These are phyloP conservation scores for Sordariomycetes sp. DNA, from an alignment of 2,329 filamentous ascomycete species.

Conservation along the genomic window DNA sequence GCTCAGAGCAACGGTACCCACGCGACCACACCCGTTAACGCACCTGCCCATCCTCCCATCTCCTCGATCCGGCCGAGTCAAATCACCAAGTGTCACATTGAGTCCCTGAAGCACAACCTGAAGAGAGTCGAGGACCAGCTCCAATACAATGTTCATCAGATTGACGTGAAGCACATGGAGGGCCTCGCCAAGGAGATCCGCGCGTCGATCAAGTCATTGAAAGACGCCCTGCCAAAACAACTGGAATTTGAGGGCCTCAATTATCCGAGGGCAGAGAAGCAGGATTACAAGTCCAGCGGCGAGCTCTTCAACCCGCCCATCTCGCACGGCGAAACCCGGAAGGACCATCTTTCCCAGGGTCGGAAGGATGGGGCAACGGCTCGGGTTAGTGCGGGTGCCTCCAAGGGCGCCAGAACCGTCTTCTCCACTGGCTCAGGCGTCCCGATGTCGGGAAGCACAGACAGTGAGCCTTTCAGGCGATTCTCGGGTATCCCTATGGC, in stretches of 20 bases:
- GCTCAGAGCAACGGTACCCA: background rate
- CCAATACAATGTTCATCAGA: constrained; percentile 48
- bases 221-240: constrained; percentile 29
- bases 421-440: background rate
- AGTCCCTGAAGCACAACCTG: constrained; percentile 34
- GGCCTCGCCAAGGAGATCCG: constrained; percentile 25
- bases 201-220: constrained; percentile 35
- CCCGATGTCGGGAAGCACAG: background rate
- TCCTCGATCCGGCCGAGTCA: constrained; percentile 49
- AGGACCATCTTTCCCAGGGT: background rate
- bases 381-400: background rate
- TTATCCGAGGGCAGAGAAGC: constrained; percentile 21
- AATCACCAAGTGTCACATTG: constrained; percentile 46
- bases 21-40: constrained; percentile 5
- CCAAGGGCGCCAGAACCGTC: background rate
- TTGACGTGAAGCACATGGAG: constrained; percentile 40
- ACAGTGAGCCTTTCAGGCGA: constrained; percentile 15
- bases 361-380: background rate
- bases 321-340: background rate
- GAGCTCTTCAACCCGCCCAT: background rate
- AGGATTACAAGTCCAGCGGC: constrained; percentile 7
- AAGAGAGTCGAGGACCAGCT: constrained; percentile 38
- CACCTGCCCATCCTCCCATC: constrained; percentile 25
- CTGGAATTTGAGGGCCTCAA: constrained; percentile 28
- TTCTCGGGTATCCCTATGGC: constrained; percentile 25